Percentiles rank a stretch among this genome's conserved stretches.
phyloP scores from a whole-genome alignment of 2,329 filamentous ascomycete species.

The Cercospora beticola region DNA sequence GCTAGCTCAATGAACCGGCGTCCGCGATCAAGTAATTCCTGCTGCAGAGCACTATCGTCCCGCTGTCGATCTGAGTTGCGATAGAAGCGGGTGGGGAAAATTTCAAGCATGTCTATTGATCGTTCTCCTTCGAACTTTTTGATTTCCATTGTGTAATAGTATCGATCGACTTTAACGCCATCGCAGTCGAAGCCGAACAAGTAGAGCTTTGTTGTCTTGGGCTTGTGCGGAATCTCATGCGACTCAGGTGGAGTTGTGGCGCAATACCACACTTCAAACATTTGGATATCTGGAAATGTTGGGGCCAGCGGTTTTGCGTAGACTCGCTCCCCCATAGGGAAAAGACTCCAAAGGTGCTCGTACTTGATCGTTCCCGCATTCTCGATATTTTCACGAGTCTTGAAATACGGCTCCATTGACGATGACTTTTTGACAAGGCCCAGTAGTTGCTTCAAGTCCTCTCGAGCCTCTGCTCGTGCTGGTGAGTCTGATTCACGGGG shows the following conservation, averaged over 20 bases:
- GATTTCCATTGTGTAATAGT: neutral
- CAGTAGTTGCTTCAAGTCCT: constrained; percentile 10
- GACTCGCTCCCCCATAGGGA: neutral
- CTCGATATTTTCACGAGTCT: neutral
- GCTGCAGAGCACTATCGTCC: neutral
- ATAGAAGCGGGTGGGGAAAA: neutral
- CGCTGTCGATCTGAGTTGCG: neutral
- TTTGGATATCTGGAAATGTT: neutral
- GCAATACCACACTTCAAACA: neutral
- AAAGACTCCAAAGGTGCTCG: neutral
- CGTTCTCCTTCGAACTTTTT: neutral
- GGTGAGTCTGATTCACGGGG: neutral
- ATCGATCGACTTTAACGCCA: neutral
- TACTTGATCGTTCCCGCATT: neutral
- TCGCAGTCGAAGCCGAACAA: neutral
- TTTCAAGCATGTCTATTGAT: neutral
- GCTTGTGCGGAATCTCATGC: neutral
- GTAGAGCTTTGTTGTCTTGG: neutral
- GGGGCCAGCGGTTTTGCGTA: neutral
- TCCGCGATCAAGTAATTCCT: neutral
- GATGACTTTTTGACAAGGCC: neutral
- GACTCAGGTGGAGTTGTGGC: neutral
- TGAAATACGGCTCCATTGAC: neutral
- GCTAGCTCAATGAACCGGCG: neutral
- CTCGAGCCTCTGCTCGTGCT: neutral